Conservation (phyloP, 805 yeast genomes). For the Candida montana region DNA sequence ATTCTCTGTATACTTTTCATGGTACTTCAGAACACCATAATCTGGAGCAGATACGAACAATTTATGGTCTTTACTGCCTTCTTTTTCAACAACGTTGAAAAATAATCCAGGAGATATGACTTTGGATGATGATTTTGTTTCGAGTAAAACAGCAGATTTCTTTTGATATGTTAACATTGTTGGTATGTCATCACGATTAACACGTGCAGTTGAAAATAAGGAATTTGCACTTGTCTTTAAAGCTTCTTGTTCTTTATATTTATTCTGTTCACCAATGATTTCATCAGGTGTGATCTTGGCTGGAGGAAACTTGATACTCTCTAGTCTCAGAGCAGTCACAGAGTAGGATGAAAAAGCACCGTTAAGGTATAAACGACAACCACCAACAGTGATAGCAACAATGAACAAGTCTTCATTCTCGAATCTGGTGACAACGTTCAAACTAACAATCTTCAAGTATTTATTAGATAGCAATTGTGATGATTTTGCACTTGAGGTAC, state of each 20-base stretch:
- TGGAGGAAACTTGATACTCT: slow-evolving; percentile 65
- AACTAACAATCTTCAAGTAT: slow-evolving; percentile 53
- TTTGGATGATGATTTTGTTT: slow-evolving; percentile 51
- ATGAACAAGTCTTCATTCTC: slow-evolving; percentile 70
- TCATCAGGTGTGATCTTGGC: slow-evolving; percentile 35
- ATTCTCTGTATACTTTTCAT: slow-evolving; percentile 69
- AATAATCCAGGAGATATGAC: slow-evolving; percentile 85
- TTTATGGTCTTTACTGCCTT: slow-evolving; percentile 30
- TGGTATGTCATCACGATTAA: slow-evolving; percentile 24
- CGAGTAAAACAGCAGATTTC: slow-evolving; percentile 48
- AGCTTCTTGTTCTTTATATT: slow-evolving; percentile 26
- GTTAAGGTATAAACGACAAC: slow-evolving; percentile 66
- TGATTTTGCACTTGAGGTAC: slow-evolving; percentile 41
- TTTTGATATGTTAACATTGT: slow-evolving; percentile 44
- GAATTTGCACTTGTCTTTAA: slow-evolving; percentile 25
- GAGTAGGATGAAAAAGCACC: slow-evolving; percentile 32
- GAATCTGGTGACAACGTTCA: slow-evolving; percentile 51
- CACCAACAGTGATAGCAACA: slow-evolving; percentile 75
- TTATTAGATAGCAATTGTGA: slow-evolving; percentile 54
- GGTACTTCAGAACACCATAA: slow-evolving; percentile 74
- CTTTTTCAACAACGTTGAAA: slow-evolving; percentile 50
- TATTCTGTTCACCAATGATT: slow-evolving; percentile 18
- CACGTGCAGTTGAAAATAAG: slow-evolving; percentile 13
- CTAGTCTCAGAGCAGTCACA: slow-evolving; percentile 37
- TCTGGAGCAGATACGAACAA: slow-evolving; percentile 79